Evolutionary conservation across 2,329 filamentous ascomycete species (phyloP), one percentile per base, ranked within the genome.

Genomic region (Colletotrichum sp.): DNA sequence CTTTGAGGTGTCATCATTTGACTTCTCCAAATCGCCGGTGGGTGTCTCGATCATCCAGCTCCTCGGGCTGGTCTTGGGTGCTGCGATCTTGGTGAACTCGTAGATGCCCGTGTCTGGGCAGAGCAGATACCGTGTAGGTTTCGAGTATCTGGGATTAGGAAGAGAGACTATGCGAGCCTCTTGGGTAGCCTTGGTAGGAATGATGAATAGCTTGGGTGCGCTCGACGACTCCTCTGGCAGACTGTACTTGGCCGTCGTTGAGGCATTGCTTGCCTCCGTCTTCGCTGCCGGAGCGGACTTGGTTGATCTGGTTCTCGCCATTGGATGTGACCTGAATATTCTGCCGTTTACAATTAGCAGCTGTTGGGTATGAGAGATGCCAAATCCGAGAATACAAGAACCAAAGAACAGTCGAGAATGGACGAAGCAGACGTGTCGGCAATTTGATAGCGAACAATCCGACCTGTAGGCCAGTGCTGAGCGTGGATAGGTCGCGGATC

Each of bases 61-160:
- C 69, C 89, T 87, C 4, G 92, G 92, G 1, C 84, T 86, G 6
- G 87, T 84, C 70, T 87, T 89, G 12, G 90, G 89, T 1, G 88
- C 86, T 3, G 88, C 83, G 77, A 93, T 87, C 79, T 85, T 89
- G 43, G 88, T 93, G 81, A 94, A 92, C 80, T 94, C 93, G 85
- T 92, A 92, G 76, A 94, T 88, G 72, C 92, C 92, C 2, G 87
- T 88, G 67, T 90, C 83, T 4, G 92, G 91, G 78, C 92, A 93
- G 36, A 92, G 86, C 16, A 94, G 86, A 81, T 93, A 94, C 79
- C 92, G 88, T 8, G 89, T 87, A 5, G 90, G 88, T 36, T 86
- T 88, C 21, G 83, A 83, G 78, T 88, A 88, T 79, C 91, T 88
- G 6, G 92, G 92, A 78, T 94, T 89, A 24, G 90, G 88, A 48